Conservation (phyloP, 345 rosid genomes). For the Gossypium ekmanianum region DNA sequence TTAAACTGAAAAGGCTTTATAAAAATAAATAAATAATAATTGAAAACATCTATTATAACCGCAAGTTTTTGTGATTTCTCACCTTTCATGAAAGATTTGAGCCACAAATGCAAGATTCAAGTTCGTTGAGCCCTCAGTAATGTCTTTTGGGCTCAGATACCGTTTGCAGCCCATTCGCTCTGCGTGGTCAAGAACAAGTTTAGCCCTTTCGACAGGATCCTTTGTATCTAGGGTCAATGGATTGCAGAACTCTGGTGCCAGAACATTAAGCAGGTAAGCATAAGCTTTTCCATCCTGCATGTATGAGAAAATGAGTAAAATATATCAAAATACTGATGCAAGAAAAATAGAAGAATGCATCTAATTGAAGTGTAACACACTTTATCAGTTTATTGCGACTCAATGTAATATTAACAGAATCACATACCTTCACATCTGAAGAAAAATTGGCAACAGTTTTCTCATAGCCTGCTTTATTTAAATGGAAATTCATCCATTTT, state of each 20-base stretch:
- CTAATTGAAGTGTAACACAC: neutral
- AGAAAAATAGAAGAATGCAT: neutral
- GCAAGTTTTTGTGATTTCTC: conserved; percentile 14
- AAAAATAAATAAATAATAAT: neutral
- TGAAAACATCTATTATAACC: neutral
- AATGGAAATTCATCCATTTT: conserved; percentile 93
- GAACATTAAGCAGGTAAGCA: conserved; percentile 81
- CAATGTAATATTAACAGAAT: conserved; percentile 11
- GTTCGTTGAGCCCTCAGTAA: conserved; percentile 73
- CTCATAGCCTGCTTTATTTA: conserved; percentile 84
- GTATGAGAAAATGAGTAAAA: conserved; percentile 11
- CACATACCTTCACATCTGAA: conserved; percentile 72
- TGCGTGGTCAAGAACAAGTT: conserved; percentile 71
- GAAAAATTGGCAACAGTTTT: conserved; percentile 75
- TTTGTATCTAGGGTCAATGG: conserved; percentile 68
- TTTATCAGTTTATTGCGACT: neutral
- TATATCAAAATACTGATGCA: conserved; percentile 14
- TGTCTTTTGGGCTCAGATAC: conserved; percentile 75
- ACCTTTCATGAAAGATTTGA: conserved; percentile 89
- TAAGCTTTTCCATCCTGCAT: conserved; percentile 91
- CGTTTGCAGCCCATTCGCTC: conserved; percentile 82
- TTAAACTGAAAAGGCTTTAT: neutral
- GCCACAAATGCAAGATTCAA: conserved; percentile 90
- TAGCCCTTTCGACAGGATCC: conserved; percentile 72
- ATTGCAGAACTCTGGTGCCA: conserved; percentile 77